Base-by-base conservation (phyloP, 164 flowering plant genomes). In the Dillenia suffruticosa region DNA sequence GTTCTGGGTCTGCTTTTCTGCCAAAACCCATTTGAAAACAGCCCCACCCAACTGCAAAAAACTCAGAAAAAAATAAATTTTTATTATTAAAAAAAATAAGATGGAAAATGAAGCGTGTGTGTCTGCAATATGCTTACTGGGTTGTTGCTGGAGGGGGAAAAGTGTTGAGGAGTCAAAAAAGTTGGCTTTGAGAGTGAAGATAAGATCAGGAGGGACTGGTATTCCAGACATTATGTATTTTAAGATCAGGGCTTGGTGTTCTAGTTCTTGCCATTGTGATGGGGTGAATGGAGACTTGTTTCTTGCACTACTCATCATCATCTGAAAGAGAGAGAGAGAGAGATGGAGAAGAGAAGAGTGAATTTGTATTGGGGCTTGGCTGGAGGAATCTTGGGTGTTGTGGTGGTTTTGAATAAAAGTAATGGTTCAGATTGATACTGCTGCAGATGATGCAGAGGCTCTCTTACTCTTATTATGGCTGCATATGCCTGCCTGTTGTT, bases 211-310 rank as follows among this genome's bases (percentile, higher is more conserved):
- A 17, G 88, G 88, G 51, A 85, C 60, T 55, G 83, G 84, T 1
- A 73, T 49, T 48, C 87, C 86, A 11, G 80, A 65, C 26, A 67
- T 59, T 72, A 83, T 71, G 77, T 81, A 79, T 48, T 82, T 85
- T 81, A 74, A 85, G 69, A 85, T 74, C 1, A 82, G 79, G 52
- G 85, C 90, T 79, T 85, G 90, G 56, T 81, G 84, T 63, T 85
- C 85, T 32, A 85, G 85, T 70, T 85, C 90, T 66, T 85, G 81
- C 85, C 84, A 81, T 51, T 85, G 90, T n/a, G 74, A 59, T 57
- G 75, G 64, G 51, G 90, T 85, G 72, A 85, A 85, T 26, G 77
- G 79, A 63, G 72, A 67, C 58, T 71, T 72, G 46, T 32, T 65
- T 64, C 78, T 72, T 56, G 72, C 50, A 63, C 54, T 69, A 68